phyloP scores from a whole-genome alignment of 2,329 filamentous ascomycete species.

The Penicillium sp. region DNA sequence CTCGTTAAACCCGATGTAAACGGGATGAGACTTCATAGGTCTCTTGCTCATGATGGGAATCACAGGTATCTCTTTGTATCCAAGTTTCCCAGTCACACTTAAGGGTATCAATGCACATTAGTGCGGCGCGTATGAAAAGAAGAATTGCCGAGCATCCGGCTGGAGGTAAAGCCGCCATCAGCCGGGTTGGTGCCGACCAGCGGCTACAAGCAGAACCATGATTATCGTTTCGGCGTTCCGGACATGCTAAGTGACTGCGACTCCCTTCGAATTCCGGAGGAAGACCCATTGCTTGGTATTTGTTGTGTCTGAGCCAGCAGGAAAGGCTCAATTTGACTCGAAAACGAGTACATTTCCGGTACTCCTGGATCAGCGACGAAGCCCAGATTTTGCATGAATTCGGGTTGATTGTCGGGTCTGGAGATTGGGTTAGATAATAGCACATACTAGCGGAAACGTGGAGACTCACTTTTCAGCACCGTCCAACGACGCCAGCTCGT shows the following conservation, averaged over 20 bases:
- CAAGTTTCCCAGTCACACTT: background rate
- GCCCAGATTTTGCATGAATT: constrained; percentile 42
- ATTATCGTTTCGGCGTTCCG: constrained; percentile 18
- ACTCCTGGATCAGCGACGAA: constrained; percentile 38
- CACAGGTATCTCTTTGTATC: background rate
- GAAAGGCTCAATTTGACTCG: constrained; percentile 36
- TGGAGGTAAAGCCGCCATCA: background rate
- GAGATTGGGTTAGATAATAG: constrained; percentile 7
- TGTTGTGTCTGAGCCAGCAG: constrained; percentile 33
- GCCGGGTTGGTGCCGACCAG: constrained; percentile 11
- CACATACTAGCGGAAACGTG: background rate
- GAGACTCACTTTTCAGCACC: constrained; percentile 48
- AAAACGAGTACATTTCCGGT: constrained; percentile 38
- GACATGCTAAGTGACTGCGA: constrained; percentile 20
- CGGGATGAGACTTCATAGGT: background rate
- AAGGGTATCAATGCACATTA: background rate
- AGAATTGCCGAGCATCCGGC: background rate
- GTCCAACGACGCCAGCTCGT: constrained; percentile 59
- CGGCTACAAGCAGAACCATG: constrained; percentile 3
- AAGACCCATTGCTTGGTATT: constrained; percentile 18
- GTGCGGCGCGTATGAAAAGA: background rate
- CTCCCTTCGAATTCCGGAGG: constrained; percentile 20
- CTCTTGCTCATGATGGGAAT: background rate
- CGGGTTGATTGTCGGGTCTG: constrained; percentile 36
- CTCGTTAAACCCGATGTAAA: background rate